These are phyloP conservation scores for Corinectria fuckeliana DNA, from an alignment of 2,329 filamentous ascomycete genomes.

Conservation along the genomic window DNA sequence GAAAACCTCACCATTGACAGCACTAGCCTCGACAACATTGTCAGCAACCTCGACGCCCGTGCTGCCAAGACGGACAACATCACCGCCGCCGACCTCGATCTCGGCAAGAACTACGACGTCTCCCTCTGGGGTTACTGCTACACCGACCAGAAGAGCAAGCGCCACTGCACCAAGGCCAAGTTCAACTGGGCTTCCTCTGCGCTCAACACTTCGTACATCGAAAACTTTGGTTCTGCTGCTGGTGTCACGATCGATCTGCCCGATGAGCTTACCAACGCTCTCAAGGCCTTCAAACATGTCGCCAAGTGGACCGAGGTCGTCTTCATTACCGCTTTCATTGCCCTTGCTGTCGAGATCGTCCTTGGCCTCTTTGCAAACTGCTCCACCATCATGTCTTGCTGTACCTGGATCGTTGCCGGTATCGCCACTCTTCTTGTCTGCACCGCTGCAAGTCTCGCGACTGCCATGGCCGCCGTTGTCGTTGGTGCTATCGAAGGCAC, in stretches of 20 bases:
- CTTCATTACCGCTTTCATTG: slow-evolving; percentile 75
- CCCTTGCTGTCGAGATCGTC: slow-evolving; percentile 74
- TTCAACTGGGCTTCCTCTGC: slow-evolving; percentile 80
- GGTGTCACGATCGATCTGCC: slow-evolving; percentile 70
- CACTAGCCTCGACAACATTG: slow-evolving; percentile 45
- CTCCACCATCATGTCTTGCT: slow-evolving; percentile 80
- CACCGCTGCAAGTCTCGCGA: slow-evolving; percentile 74
- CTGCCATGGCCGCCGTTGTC: slow-evolving; percentile 74
- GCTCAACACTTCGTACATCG: slow-evolving; percentile 66
- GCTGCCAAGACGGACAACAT: slow-evolving; percentile 52
- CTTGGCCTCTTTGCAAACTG: slow-evolving; percentile 84
- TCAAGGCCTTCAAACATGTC: slow-evolving; percentile 76
- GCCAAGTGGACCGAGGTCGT: slow-evolving; percentile 84
- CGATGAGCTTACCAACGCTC: slow-evolving; percentile 66
- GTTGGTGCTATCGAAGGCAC: slow-evolving; percentile 59
- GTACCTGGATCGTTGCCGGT: slow-evolving; percentile 78
- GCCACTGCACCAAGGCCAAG: slow-evolving; percentile 72
- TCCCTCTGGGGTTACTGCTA: slow-evolving; percentile 88
- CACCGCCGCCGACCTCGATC: slow-evolving; percentile 63
- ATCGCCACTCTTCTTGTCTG: slow-evolving; percentile 63
- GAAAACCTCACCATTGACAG: slow-evolving; percentile 58
- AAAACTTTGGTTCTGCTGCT: slow-evolving; percentile 56
- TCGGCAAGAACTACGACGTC: slow-evolving; percentile 81
- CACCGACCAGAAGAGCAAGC: slow-evolving; percentile 58
- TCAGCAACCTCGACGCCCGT: slow-evolving; percentile 40